Evolutionary conservation across 163 green algal species (phyloP).

Genomic region (Scenedesmus sp.): DNA sequence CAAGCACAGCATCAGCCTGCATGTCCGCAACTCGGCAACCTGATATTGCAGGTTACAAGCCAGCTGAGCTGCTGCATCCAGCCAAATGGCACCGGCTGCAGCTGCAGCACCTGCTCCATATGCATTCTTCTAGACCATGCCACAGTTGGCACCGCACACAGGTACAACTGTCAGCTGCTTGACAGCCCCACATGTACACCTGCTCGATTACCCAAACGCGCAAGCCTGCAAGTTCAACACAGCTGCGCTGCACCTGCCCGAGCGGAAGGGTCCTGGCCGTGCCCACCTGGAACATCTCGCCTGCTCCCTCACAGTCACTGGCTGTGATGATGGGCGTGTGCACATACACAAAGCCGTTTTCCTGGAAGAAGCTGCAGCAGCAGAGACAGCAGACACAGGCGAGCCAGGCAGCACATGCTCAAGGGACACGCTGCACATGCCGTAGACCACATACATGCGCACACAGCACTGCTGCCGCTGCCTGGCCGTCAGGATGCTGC

Average conservation of each 20-base stretch:
- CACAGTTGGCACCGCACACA: too few relatives aligned
- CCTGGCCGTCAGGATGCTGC: slow-evolving; percentile 52
- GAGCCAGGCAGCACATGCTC: background rate
- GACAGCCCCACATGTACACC: background rate
- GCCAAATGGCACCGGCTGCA: background rate
- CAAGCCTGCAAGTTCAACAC: too few relatives aligned
- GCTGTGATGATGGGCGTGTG: slow-evolving; percentile 98
- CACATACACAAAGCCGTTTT: slow-evolving; percentile 97
- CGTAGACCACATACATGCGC: background rate
- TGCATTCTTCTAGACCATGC: too few relatives aligned
- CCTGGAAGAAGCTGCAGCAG: slow-evolving; percentile 61
- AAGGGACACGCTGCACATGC: background rate
- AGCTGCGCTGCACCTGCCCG: background rate
- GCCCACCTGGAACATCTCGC: slow-evolving; percentile 98
- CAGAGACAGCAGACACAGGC: too few relatives aligned
- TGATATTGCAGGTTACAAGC: too few relatives aligned
- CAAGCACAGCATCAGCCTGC: background rate
- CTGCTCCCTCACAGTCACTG: slow-evolving; percentile 97
- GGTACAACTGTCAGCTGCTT: too few relatives aligned
- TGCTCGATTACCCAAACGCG: too few relatives aligned
- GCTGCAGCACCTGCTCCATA: background rate
- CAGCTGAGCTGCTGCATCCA: background rate
- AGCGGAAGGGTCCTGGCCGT: background rate
- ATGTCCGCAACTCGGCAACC: background rate
- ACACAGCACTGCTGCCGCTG: slow-evolving; percentile 22